Evolutionary conservation across 1,284 basidiomycete genomes (phyloP).

Genomic region (Ustilago hordei): DNA sequence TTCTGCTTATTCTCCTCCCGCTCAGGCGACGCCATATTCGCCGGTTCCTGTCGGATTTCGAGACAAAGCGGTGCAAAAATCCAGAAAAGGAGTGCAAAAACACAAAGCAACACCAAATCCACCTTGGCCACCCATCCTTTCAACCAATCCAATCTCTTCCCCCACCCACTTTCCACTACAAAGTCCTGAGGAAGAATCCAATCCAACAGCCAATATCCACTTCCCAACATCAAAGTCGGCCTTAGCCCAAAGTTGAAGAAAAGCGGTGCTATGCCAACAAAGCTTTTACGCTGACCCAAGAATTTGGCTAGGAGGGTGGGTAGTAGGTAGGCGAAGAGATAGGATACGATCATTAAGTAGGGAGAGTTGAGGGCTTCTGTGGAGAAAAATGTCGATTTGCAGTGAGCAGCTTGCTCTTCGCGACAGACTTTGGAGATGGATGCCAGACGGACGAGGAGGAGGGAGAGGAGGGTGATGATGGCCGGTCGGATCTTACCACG

Average conservation of each 20-base stretch:
- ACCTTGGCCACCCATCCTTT: constrained; percentile 49
- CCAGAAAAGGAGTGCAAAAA: constrained; percentile 56
- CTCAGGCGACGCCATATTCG: neutral
- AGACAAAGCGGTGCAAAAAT: constrained; percentile 62
- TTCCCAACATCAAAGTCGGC: constrained; percentile 56
- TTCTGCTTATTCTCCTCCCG: constrained; percentile 23
- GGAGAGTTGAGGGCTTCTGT: constrained; percentile 54
- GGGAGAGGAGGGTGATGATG: constrained; percentile 77
- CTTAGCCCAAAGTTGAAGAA: constrained; percentile 59
- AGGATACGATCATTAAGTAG: constrained; percentile 43
- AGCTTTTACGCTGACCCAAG: constrained; percentile 50
- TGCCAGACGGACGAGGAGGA: constrained; percentile 80
- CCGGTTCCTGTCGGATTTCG: constrained; percentile 49
- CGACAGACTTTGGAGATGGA: constrained; percentile 85
- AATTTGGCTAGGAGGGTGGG: constrained; percentile 39
- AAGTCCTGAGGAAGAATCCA: constrained; percentile 37
- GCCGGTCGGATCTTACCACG: constrained; percentile 82
- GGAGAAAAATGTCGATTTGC: constrained; percentile 76
- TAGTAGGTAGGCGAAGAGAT: constrained; percentile 47
- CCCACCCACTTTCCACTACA: constrained; percentile 17
- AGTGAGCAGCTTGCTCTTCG: constrained; percentile 90
- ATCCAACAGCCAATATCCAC: constrained; percentile 63
- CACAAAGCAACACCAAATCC: constrained; percentile 38
- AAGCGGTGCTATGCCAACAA: constrained; percentile 51
- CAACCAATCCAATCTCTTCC: constrained; percentile 31